Evolutionary conservation across 139 green algal genomes (phyloP), one percentile per base, ranked within the genome.

Genomic region (Chlamydomonas schloesseri): DNA sequence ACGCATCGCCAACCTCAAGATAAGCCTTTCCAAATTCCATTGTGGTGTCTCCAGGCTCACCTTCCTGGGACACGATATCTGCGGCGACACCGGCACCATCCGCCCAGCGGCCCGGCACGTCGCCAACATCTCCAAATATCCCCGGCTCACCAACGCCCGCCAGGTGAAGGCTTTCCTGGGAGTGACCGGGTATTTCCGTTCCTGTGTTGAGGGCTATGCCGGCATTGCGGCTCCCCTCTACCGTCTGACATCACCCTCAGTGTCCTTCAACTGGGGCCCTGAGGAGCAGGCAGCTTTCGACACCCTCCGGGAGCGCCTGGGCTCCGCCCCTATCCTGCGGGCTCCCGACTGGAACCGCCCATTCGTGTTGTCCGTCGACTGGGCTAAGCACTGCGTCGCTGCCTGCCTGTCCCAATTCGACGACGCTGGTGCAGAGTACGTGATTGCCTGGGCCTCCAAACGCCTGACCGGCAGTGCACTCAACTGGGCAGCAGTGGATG

Each of bases 321-420:
- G 58, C 13, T 62, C 71, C 33, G 46, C 42, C 3, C 76, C 78
- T 37, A 29, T 47, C 36, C 67, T 88, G 33, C 67, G 81, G 6
- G 58, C 34, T 8, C 77, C 87, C 2, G 87, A 90, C 28, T 81
- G 50, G 18, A 29, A 36, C 23, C 36, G 53, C 47, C 64, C 73
- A 3, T 90, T 90, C 67, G 81, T 79, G 11, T 37, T 90, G 50
- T 42, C 60, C n/a, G 85, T 72, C 1, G 86, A 90, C 42, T 85
- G 70, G 36, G 80, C 36, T 21, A 57, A 55, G 18, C 21, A 42
- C 24, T 42, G 71, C 24, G 72, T 90, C 13, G 78, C 68, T 62
- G 86, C 86, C 4, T 74, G 86, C 31, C 42, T 90, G 23, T 64
- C 57, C 2, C 86, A 90, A 34, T 42, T 62, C 9, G 64, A 85